Conservation (phyloP, 2,329 filamentous ascomycete species). For the Fusarium foetens region DNA sequence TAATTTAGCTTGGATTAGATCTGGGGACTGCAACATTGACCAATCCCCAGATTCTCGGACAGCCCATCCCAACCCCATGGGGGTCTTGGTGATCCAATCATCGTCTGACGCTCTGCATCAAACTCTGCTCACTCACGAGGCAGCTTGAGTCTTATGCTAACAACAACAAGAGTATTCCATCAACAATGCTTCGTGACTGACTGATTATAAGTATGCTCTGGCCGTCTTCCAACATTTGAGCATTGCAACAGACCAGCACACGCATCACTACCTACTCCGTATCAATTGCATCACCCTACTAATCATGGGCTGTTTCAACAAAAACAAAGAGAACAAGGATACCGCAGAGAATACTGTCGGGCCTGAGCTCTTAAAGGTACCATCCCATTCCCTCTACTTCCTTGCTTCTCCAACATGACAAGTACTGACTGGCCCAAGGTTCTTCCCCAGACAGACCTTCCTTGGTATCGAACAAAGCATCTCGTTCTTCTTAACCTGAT, state of each 20-base stretch:
- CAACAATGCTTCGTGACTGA: background rate
- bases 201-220: background rate
- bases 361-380: background rate
- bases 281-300: background rate
- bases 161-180: background rate
- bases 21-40: background rate
- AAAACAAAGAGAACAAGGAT: background rate
- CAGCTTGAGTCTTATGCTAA: no score
- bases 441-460: background rate
- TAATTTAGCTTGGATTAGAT: background rate
- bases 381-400: background rate
- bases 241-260: background rate
- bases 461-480: background rate
- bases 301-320: background rate
- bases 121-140: no score
- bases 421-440: background rate
- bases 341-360: background rate
- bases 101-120: no score
- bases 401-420: background rate
- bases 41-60: background rate
- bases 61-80: background rate
- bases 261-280: background rate
- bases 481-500: background rate
- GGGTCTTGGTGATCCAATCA: no score
- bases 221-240: rapidly evolving